phyloP scores from a whole-genome alignment of 176 grass and related monocot species.

The Oryza meyeriana region DNA sequence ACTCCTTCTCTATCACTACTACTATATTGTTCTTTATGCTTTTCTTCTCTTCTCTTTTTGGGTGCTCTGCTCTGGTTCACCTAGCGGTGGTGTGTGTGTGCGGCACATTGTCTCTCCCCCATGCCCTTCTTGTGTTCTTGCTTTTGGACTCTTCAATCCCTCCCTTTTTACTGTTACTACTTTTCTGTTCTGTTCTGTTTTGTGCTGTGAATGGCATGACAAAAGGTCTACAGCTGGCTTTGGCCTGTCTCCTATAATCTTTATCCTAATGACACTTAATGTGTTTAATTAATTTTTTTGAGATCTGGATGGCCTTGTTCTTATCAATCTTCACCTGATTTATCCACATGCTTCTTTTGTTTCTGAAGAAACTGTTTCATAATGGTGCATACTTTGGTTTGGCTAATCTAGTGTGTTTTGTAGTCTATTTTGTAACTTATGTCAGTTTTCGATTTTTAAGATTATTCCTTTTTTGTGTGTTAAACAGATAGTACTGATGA shows the following conservation, averaged over 20 bases:
- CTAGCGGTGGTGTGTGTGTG: not conserved
- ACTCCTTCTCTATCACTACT: too few species aligned
- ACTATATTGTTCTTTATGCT: too few species aligned
- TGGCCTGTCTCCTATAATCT: not conserved
- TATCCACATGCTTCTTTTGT: not conserved
- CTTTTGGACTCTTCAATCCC: slow-evolving; percentile 45
- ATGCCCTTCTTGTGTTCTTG: slow-evolving; percentile 28
- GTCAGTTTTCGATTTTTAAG: too few species aligned
- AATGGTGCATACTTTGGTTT: not conserved
- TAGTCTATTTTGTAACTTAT: too few species aligned
- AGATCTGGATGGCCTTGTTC: slow-evolving; percentile 21
- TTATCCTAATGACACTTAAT: not conserved
- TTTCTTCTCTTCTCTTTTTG: too few species aligned
- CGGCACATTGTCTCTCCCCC: slow-evolving; percentile 22
- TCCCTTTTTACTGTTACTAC: slow-evolving; percentile 10
- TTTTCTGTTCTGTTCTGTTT: not conserved
- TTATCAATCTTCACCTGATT: not conserved
- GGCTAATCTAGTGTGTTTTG: not conserved
- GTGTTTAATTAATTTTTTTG: slow-evolving; percentile 8
- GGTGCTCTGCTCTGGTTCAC: slow-evolving; percentile 30
- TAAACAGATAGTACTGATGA: too few species aligned
- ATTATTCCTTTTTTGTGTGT: too few species aligned
- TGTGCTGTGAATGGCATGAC: not conserved
- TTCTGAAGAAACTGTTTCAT: slow-evolving; percentile 8
- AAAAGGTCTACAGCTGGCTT: too few species aligned